These are phyloP conservation scores for Septoria linicola DNA, from an alignment of 2,329 filamentous ascomycete genomes.

Conservation along the genomic window DNA sequence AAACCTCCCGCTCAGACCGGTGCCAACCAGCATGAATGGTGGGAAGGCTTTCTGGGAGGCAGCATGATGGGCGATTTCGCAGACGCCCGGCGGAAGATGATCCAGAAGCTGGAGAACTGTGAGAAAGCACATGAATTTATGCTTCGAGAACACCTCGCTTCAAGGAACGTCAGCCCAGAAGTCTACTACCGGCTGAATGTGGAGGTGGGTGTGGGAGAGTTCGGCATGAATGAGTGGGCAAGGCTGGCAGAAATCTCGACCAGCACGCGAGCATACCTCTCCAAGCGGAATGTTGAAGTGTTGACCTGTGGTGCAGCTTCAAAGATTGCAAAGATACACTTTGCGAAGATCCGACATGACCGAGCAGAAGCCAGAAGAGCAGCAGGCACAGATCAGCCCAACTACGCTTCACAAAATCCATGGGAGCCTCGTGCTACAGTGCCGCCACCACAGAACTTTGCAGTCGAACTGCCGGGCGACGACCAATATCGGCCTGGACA, in stretches of 20 bases:
- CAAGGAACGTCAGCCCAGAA: constrained; percentile 73
- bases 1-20: constrained; percentile 74
- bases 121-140: constrained; percentile 87
- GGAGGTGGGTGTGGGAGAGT: constrained; percentile 92
- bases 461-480: constrained; percentile 36
- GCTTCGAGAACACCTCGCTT: constrained; percentile 72
- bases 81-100: constrained; percentile 79
- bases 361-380: constrained; percentile 43
- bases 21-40: constrained; percentile 73
- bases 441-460: constrained; percentile 42
- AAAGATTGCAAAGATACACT: constrained; percentile 80
- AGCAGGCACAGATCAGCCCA: constrained; percentile 28
- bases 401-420: constrained; percentile 32
- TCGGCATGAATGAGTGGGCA: constrained; percentile 98
- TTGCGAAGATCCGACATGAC: constrained; percentile 69
- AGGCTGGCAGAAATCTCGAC: constrained; percentile 93
- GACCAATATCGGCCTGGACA: constrained; percentile 47
- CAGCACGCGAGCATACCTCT: constrained; percentile 79
- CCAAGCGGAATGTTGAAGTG: constrained; percentile 68
- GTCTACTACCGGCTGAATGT: constrained; percentile 98
- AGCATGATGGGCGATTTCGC: constrained; percentile 76
- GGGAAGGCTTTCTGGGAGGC: constrained; percentile 75
- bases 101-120: constrained; percentile 92
- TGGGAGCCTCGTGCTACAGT: constrained; percentile 37
- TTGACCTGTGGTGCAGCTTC: constrained; percentile 74